Base-by-base conservation (phyloP, 2,329 filamentous ascomycete species). In the Westerdykella sp. region DNA sequence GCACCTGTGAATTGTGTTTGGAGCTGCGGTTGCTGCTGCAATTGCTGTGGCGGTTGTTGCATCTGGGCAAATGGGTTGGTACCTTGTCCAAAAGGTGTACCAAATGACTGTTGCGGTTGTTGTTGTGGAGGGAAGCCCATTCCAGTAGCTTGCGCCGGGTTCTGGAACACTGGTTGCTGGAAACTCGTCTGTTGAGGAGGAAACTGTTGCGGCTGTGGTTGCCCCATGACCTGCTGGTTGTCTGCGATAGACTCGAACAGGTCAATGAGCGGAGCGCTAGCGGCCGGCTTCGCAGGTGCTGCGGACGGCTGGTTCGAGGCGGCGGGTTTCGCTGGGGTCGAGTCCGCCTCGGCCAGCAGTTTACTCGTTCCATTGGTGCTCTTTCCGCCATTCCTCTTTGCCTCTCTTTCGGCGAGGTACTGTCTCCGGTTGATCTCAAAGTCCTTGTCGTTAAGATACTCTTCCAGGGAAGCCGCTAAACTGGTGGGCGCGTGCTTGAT, bases 401-500 rank as follows among this genome's bases (percentile, higher is more conserved):
- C 85, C 44, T 91, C 85, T 60, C 91, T 84, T 61, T 95, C 87
- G 1, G 87, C 86, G 40, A 97, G 71, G 60, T 95, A 98, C 63
- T 98, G 93, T 55, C 89, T 77, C 48, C 93, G 79, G 56, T 97
- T 93, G 43, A 90, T 78, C 56, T 98, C 93, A 58, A 98, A 98
- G 65, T 98, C 93, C 3, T 88, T 83, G 59, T 98, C 93, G 50
- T 90, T 84, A 37, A 98, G 73, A 62, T 98, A 97, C 55, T 98
- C 93, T 65, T 97, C 89, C 21, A 98, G 76, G 43, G 95, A 88
- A 21, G 83, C 83, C 13, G 87, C 87, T 41, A 98, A 70, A 61
- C 93, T 95, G 1, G 94, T 90, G 1, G 93, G 94, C 5, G 93
- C 93, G 65, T 98, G 93, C 71, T 96, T 97, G 53, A 98, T 77